Evolutionary conservation across 176 grass and related monocot species (phyloP).

Genomic region (Panicum miliaceum): DNA sequence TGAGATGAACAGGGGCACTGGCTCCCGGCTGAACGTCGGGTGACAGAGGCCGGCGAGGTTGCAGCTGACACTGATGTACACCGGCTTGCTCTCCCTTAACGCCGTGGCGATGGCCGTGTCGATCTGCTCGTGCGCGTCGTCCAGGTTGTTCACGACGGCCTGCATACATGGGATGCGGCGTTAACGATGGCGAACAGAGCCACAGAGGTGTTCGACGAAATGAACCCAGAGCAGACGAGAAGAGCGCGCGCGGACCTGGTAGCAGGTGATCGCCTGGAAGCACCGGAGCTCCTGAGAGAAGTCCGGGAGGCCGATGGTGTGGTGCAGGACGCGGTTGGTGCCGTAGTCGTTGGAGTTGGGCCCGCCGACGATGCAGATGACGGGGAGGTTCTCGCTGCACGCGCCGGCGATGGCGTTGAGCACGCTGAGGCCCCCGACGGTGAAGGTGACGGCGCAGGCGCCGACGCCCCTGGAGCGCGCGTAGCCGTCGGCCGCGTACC

Average conservation of each 20-base stretch:
- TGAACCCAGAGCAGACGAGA: not conserved
- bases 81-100: conserved; percentile 73
- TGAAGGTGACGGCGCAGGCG: conserved; percentile 83
- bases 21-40: conserved; percentile 62
- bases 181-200: not conserved
- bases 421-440: conserved; percentile 78
- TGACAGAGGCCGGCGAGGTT: conserved; percentile 68
- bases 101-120: conserved; percentile 84
- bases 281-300: conserved; percentile 84
- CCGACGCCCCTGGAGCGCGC: conserved; percentile 63
- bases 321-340: conserved; percentile 77
- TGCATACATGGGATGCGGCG: not conserved
- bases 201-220: conserved; percentile 32
- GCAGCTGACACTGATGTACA: conserved; percentile 81
- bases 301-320: conserved; percentile 81
- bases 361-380: conserved; percentile 79
- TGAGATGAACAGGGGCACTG: conserved; percentile 71
- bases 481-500: conserved; percentile 82
- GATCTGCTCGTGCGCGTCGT: conserved; percentile 79
- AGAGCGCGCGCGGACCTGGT: conserved; percentile 48
- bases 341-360: conserved; percentile 84
- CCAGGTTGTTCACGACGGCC: conserved; percentile 73
- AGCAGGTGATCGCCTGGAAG: conserved; percentile 77
- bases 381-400: conserved; percentile 74
- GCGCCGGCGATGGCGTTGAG: conserved; percentile 84